Conservation (phyloP, 1,139 yeast genomes). For the Pichia sp. region DNA sequence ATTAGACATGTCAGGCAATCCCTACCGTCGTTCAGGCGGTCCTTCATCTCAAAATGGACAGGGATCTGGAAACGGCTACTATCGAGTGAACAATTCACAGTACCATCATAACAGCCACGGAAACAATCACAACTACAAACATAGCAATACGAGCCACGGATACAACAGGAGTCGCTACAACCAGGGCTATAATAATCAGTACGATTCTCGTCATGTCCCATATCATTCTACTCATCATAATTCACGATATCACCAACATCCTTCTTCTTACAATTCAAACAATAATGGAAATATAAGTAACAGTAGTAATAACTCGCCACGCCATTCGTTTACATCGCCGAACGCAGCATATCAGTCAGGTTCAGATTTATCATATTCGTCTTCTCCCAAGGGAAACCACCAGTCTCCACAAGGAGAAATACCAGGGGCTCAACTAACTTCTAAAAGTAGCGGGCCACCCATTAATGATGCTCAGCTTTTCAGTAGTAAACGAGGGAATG, state of each 20-base stretch:
- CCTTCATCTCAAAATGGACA: conserved; percentile 8
- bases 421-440: neutral
- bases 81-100: conserved; percentile 9
- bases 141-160: neutral
- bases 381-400: neutral
- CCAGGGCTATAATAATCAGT: conserved; percentile 7
- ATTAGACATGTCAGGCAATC: conserved; percentile 15
- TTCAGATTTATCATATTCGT: neutral
- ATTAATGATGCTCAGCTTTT: conserved; percentile 3
- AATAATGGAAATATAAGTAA: neutral
- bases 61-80: conserved; percentile 12
- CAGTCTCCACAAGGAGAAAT: neutral
- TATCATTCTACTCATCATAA: conserved; percentile 10
- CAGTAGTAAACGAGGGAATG: conserved; percentile 15
- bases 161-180: conserved; percentile 7
- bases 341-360: neutral
- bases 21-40: conserved; percentile 13
- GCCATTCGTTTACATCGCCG: neutral
- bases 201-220: conserved; percentile 12
- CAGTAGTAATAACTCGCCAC: neutral
- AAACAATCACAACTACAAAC: conserved; percentile 2
- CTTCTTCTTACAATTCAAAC: neutral
- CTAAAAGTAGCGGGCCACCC: neutral
- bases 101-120: conserved; percentile 7
- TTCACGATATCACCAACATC: conserved; percentile 4